Evolutionary conservation across 805 yeast genomes (phyloP), one percentile per base, ranked within the genome.

Genomic region (Metschnikowia noctiluminum): DNA sequence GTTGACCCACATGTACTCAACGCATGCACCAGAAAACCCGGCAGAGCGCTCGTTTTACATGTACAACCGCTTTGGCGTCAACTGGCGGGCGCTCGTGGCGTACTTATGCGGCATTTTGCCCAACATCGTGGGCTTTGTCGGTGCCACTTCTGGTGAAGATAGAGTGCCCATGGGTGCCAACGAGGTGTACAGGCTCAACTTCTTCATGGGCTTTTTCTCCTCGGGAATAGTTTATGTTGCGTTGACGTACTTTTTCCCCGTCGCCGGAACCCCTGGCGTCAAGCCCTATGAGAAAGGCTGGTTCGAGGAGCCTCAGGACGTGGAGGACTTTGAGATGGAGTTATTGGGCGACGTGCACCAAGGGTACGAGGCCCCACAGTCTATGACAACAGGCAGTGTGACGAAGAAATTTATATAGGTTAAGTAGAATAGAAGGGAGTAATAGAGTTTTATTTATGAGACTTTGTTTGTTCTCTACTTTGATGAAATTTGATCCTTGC

Each of bases 21-120:
- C 66, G n/a, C 46, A 50, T 32, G 71, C 70, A 3, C 74, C 75
- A 6, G 74, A 68, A 49, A 57, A 64, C 44, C 60, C 60, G 27
- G 38, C 53, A 1, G 43, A 49, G 13, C 53, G 50, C 27, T 69
- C 76, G 7, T 65, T 70, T 48, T 90, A 89, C 69, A 77, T 77
- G 68, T 89, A 79, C 68, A 76, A 78, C 59, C 67, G 60, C 30
- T 67, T 71, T 42, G 96, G 96, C 36, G 58, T 80, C 65, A 88
- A 89, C 63, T 87, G 95, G 94, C 77, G 96, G 64, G 96, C 92
- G 1, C 82, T 80, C 56, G 80, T 76, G 31, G 94, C 96, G 1
- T 89, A 89, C 63, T 64, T 89, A 55, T 76, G 84, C 56, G 96
- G 96, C 47, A 84, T 90, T 50, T 71, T 82, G 34, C 94, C 96